Conservation (phyloP, 257 asterid species). For the Leonotis leonurus region DNA sequence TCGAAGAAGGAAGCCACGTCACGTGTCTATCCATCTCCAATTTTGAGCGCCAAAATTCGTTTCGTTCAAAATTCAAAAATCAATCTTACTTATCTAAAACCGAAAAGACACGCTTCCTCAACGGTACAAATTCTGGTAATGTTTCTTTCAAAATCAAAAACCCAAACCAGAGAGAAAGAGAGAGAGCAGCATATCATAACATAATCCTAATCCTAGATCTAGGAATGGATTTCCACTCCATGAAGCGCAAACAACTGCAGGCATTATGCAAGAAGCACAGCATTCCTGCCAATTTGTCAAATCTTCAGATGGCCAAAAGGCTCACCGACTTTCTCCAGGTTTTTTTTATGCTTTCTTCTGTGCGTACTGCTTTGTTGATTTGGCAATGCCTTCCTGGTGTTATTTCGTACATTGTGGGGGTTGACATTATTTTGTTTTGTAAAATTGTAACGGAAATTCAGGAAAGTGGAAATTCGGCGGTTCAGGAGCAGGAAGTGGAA, state of each 20-base stretch:
- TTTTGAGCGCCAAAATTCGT: no score
- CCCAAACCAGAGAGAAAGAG: no score
- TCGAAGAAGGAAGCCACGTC: no score
- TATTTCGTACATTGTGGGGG: not conserved
- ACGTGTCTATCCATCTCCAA: no score
- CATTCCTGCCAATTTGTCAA: slow-evolving; percentile 61
- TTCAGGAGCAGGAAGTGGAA: slow-evolving; percentile 22
- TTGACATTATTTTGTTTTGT: not conserved
- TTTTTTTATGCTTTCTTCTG: not conserved
- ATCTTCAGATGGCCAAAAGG: slow-evolving; percentile 46
- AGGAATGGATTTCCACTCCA: slow-evolving; percentile 46
- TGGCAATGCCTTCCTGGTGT: not conserved
- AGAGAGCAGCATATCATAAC: no score
- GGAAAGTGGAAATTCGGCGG: slow-evolving; percentile 27
- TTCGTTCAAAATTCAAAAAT: no score
- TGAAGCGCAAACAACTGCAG: slow-evolving; percentile 63
- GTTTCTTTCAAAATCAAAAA: no score
- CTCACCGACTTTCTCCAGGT: slow-evolving; percentile 47
- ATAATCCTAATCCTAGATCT: not conserved
- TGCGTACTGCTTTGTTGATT: not conserved
- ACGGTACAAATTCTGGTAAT: no score
- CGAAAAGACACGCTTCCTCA: no score
- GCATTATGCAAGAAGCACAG: slow-evolving; percentile 51
- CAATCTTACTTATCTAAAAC: no score
- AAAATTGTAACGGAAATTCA: slow-evolving; percentile 5